Evolutionary conservation across 805 yeast species (phyloP).

Genomic region (Cyberlindnera maclurae): DNA sequence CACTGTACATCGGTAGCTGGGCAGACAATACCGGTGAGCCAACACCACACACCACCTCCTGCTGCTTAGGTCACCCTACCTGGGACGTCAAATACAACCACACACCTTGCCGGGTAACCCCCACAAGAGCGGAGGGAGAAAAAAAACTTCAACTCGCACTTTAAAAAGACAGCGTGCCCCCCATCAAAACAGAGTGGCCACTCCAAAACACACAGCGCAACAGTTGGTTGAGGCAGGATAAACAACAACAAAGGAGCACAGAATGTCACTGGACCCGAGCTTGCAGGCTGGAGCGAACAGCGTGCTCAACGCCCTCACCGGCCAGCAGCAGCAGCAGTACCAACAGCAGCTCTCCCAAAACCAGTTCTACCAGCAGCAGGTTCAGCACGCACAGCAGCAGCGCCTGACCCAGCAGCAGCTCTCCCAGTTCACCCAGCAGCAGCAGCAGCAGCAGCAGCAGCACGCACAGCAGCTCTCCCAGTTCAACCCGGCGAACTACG

Average conservation of each 20-base stretch:
- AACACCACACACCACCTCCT: no score
- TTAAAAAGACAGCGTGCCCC: background rate
- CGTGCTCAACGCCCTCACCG: constrained; percentile 7
- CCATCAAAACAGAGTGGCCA: constrained; percentile 1
- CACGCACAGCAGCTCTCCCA: constrained; percentile 11
- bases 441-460: constrained; percentile 6
- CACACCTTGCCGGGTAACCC: no score
- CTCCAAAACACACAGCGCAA: background rate
- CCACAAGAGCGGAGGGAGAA: no score
- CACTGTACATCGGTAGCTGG: no score
- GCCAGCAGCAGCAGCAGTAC: constrained; percentile 2
- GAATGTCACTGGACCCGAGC: constrained; percentile 15
- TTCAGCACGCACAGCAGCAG: constrained; percentile 13
- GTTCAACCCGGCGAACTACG: constrained; percentile 8
- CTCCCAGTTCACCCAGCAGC: constrained; percentile 6
- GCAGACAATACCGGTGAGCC: no score
- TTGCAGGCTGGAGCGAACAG: constrained; percentile 12
- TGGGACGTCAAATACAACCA: no score
- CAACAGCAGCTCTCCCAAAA: constrained; percentile 8
- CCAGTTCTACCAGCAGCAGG: constrained; percentile 17
- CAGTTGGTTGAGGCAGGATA: constrained; percentile 1
- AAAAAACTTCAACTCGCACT: background rate
- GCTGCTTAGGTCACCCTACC: no score
- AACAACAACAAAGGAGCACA: no score
- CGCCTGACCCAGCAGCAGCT: constrained; percentile 16